phyloP scores from a whole-genome alignment of 208 protist species.

The Trypanosoma theileri region DNA sequence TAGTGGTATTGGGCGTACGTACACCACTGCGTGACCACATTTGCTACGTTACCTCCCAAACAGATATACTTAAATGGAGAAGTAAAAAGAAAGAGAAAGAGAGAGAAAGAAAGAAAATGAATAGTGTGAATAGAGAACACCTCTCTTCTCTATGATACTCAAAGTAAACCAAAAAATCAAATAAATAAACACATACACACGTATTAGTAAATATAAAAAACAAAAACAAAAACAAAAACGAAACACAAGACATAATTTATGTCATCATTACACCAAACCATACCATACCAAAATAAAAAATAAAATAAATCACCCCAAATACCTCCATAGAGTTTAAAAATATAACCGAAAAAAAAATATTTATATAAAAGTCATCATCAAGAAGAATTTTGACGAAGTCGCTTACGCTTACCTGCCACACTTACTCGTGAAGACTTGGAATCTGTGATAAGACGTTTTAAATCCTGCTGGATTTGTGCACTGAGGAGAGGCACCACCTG shows the following conservation, averaged over 20 bases:
- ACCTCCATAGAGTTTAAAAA: background rate
- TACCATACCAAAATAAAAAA: no score
- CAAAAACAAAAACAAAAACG: background rate
- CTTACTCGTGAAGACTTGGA: background rate
- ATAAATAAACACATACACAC: background rate
- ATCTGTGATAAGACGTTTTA: constrained; percentile 15
- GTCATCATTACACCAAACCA: no score
- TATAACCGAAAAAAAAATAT: constrained; percentile 3
- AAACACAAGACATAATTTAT: background rate
- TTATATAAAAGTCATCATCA: background rate
- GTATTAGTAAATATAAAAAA: background rate
- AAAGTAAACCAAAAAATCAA: no score
- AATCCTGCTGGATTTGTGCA: constrained; percentile 17
- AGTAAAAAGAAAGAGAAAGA: constrained; percentile 4
- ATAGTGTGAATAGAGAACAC: background rate
- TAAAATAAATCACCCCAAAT: no score
- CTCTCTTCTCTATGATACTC: no score
- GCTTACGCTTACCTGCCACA: constrained; percentile 10
- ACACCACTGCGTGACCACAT: constrained; percentile 17
- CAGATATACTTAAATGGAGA: background rate
- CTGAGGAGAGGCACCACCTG: constrained; percentile 32
- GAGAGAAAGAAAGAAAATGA: background rate
- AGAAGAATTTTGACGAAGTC: background rate
- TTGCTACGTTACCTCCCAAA: background rate
- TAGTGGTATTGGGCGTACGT: no score